A percentile compares a stretch with the other conserved stretches of the same genome.
Conservation (phyloP, 805 yeast genomes). For the Debaryomyces tyrocola region DNA sequence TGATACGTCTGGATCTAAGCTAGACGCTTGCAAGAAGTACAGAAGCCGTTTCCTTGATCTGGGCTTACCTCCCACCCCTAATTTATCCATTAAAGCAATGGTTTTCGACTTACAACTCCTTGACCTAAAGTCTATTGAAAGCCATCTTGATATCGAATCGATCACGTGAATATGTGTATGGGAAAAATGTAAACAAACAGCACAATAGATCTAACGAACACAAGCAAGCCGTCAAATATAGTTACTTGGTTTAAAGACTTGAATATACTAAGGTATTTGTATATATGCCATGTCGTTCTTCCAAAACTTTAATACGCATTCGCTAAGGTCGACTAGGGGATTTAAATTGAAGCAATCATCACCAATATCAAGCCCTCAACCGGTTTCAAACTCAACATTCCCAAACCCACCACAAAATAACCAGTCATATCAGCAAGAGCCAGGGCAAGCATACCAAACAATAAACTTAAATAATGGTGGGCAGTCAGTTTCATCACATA, state of each 20-base stretch:
- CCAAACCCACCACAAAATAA: conserved; percentile 19
- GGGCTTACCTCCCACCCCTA: not conserved
- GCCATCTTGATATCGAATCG: not conserved
- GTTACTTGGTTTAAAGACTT: not conserved
- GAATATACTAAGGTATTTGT: not conserved
- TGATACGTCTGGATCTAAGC: not conserved
- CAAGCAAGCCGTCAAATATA: not conserved
- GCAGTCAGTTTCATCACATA: conserved; percentile 52
- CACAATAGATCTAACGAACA: not conserved
- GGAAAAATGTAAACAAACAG: conserved; percentile 6
- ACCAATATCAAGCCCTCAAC: conserved; percentile 41
- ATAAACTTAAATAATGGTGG: conserved; percentile 21
- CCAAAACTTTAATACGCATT: conserved; percentile 44
- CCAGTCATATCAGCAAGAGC: conserved; percentile 10
- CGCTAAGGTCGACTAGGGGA: conserved; percentile 42
- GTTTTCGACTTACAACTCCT: conserved; percentile 1
- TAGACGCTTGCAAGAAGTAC: conserved; percentile 3
- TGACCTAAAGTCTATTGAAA: conserved; percentile 1
- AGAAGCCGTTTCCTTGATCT: not conserved
- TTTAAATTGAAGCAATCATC: conserved; percentile 41
- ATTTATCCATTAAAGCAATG: conserved; percentile 1
- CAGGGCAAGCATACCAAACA: conserved; percentile 27
- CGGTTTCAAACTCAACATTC: conserved; percentile 32
- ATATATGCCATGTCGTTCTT: conserved; percentile 34
- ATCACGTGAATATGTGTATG: not conserved